phyloP scores from a whole-genome alignment of 805 yeast species.

The Torulaspora franciscae region DNA sequence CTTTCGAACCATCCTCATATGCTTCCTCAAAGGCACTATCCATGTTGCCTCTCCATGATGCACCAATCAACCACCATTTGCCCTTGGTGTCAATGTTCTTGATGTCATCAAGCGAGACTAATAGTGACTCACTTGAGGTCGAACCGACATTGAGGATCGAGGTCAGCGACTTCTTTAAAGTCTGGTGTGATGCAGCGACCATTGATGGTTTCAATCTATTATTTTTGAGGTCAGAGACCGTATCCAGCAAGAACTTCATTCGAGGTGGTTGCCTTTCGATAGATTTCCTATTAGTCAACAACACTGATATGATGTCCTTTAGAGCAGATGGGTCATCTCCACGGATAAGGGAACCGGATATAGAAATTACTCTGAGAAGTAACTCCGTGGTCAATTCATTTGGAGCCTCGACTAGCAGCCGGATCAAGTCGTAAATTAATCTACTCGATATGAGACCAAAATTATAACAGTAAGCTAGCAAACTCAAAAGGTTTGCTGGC shows the following conservation, averaged over 20 bases:
- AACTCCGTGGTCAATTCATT: constrained; percentile 74
- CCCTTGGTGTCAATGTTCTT: constrained; percentile 72
- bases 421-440: constrained; percentile 72
- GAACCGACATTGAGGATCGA: constrained; percentile 44
- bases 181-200: constrained; percentile 31
- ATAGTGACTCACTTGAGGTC: constrained; percentile 58
- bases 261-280: constrained; percentile 59
- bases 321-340: constrained; percentile 84
- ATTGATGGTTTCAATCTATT: constrained; percentile 58
- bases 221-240: constrained; percentile 78
- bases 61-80: constrained; percentile 99
- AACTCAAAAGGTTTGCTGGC: constrained; percentile 61
- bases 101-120: constrained; percentile 80
- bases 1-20: constrained; percentile 17
- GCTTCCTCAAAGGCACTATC: constrained; percentile 28
- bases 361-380: constrained; percentile 62
- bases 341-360: constrained; percentile 79
- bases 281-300: constrained; percentile 24
- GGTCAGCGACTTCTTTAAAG: constrained; percentile 46
- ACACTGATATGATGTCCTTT: constrained; percentile 59
- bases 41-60: constrained; percentile 85
- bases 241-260: constrained; percentile 77
- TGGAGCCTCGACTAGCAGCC: constrained; percentile 47
- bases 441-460: constrained; percentile 71
- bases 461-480: constrained; percentile 70